Conservation (phyloP, 768 basidiomycete genomes). For the Pisolithus sp. region DNA sequence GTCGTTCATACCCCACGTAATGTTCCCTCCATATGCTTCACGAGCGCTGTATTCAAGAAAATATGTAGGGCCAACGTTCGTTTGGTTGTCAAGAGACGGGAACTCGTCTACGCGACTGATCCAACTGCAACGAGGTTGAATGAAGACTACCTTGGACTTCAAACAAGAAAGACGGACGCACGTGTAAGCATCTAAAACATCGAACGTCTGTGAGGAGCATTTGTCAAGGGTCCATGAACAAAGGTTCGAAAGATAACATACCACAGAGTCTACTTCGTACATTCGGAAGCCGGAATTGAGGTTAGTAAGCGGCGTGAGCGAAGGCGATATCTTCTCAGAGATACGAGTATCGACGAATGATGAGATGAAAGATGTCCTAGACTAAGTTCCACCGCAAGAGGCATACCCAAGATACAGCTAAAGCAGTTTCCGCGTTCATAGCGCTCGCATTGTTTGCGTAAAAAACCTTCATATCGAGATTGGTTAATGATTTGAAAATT, state of each 20-base stretch:
- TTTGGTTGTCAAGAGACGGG: constrained; percentile 49
- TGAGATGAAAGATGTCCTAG: not conserved
- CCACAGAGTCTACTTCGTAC: constrained; percentile 35
- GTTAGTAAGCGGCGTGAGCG: constrained; percentile 59
- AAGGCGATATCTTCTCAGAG: constrained; percentile 34
- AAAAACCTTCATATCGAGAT: constrained; percentile 42
- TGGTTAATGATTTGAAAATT: not conserved
- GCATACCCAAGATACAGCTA: constrained; percentile 42
- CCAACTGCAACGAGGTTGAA: constrained; percentile 41
- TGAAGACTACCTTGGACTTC: not conserved
- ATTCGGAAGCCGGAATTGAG: constrained; percentile 65
- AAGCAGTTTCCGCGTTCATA: constrained; percentile 49
- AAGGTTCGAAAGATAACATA: constrained; percentile 7
- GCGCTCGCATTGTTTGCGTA: constrained; percentile 64
- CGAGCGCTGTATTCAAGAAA: constrained; percentile 61
- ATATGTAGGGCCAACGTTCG: constrained; percentile 51
- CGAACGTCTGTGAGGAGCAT: constrained; percentile 48
- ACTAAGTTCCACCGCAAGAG: not conserved
- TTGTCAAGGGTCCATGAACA: not conserved
- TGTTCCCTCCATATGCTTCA: constrained; percentile 49
- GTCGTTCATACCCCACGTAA: constrained; percentile 52
- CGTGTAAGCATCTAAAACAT: constrained; percentile 71
- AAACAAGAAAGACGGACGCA: constrained; percentile 27
- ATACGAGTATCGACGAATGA: too few relatives aligned
- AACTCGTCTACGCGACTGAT: constrained; percentile 53